These are phyloP conservation scores for Umbelopsis sp. DNA, from an alignment of 371 early-diverging fungal genomes.

Conservation along the genomic window DNA sequence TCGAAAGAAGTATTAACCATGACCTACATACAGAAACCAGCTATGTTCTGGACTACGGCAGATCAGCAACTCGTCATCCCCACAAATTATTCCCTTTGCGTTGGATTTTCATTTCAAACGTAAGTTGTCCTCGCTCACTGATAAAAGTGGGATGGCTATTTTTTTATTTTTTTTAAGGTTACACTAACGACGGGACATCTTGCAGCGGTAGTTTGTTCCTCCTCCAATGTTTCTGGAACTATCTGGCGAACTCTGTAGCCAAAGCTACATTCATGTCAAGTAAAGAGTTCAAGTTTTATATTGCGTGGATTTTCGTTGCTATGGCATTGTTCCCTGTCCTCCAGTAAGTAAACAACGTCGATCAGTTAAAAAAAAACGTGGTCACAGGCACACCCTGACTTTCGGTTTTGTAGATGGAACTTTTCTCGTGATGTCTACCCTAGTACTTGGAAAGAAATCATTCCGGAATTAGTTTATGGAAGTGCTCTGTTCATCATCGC, in stretches of 20 bases:
- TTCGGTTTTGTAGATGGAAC: slow-evolving; percentile 20
- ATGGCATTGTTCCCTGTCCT: slow-evolving; percentile 52
- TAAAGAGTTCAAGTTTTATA: slow-evolving; percentile 50
- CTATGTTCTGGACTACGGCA: slow-evolving; percentile 15
- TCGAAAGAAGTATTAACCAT: too few species aligned
- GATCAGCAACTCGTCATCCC: slow-evolving; percentile 19
- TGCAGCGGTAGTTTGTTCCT: slow-evolving; percentile 48
- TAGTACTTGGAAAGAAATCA: slow-evolving; percentile 48
- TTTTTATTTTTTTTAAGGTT: neutral
- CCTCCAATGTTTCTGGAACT: slow-evolving; percentile 61
- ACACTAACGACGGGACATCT: neutral
- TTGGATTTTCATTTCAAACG: slow-evolving; percentile 26
- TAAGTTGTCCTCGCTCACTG: slow-evolving; percentile 15
- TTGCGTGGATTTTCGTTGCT: slow-evolving; percentile 35
- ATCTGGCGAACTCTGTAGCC: slow-evolving; percentile 53
- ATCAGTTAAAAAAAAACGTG: too few species aligned
- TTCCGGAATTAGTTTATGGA: slow-evolving; percentile 52
- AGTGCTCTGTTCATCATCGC: slow-evolving; percentile 44
- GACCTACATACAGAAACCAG: slow-evolving; percentile 21
- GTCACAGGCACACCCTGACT: neutral
- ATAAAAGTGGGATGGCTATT: neutral
- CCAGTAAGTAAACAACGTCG: slow-evolving; percentile 26
- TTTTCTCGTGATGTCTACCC: slow-evolving; percentile 44
- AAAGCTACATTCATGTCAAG: slow-evolving; percentile 54
- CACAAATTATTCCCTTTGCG: slow-evolving; percentile 24